A percentile compares a stretch with the other conserved stretches of the same genome.
Conservation (phyloP, 495 filamentous ascomycete genomes). For the Trichoderma parareesei region DNA sequence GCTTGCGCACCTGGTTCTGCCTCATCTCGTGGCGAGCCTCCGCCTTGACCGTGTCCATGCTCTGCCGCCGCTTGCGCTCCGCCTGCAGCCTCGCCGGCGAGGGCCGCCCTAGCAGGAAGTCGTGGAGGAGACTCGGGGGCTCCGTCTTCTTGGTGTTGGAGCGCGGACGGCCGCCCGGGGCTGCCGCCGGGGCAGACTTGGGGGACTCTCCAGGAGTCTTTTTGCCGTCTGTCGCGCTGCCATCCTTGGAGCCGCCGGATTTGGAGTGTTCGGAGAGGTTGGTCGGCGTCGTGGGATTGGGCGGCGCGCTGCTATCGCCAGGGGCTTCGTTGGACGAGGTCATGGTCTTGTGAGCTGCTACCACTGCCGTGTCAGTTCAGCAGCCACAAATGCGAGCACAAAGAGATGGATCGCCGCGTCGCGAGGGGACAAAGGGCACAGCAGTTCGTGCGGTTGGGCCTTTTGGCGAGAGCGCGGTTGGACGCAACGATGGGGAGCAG, state of each 20-base stretch:
- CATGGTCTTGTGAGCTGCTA: not conserved
- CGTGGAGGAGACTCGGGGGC: conserved; percentile 39
- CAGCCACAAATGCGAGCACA: not conserved
- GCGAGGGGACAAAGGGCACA: not conserved
- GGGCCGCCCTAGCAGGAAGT: conserved; percentile 47
- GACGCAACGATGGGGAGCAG: not conserved
- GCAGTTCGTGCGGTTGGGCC: not conserved
- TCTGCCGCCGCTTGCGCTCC: conserved; percentile 35
- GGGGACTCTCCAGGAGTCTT: conserved; percentile 22
- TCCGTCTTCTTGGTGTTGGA: conserved; percentile 25
- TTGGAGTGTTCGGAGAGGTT: not conserved
- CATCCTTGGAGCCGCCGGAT: not conserved
- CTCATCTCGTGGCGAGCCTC: conserved; percentile 42
- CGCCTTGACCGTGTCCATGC: conserved; percentile 35
- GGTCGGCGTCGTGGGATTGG: not conserved
- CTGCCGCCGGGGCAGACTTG: conserved; percentile 32
- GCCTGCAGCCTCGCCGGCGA: conserved; percentile 36
- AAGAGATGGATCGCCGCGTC: not conserved
- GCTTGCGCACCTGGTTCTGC: conserved; percentile 33
- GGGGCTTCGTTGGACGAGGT: not conserved
- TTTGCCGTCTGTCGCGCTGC: not conserved
- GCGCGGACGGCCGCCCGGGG: conserved; percentile 17
- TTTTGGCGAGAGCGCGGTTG: not conserved
- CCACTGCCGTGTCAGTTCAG: not conserved
- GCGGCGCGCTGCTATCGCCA: conserved; percentile 9